phyloP scores from a whole-genome alignment of 768 basidiomycete genomes.

The Panaeolus papilionaceus region DNA sequence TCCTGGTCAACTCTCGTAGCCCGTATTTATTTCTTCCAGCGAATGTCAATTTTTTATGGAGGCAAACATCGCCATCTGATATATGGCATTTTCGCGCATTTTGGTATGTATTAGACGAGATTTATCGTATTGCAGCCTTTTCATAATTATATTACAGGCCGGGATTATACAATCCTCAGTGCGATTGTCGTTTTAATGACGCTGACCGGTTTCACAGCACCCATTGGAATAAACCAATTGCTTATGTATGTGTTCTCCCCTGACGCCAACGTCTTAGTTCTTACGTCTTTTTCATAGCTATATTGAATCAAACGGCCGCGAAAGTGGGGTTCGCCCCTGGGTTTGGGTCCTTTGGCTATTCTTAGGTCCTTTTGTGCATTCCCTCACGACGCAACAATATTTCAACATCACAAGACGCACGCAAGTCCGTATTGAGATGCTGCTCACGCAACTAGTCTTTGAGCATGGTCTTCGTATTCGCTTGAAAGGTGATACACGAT shows the following conservation, averaged over 20 bases:
- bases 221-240: slow-evolving; percentile 46
- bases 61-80: slow-evolving; percentile 50
- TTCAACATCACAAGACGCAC: slow-evolving; percentile 53
- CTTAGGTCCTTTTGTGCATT: slow-evolving; percentile 48
- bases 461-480: slow-evolving; percentile 64
- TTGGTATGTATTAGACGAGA: slow-evolving; percentile 19
- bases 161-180: slow-evolving; percentile 38
- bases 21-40: slow-evolving; percentile 26
- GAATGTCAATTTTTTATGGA: slow-evolving; percentile 45
- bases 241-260: slow-evolving; percentile 33
- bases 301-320: slow-evolving; percentile 58
- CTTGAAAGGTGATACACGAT: slow-evolving; percentile 50
- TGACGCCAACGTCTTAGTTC: not conserved
- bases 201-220: slow-evolving; percentile 38
- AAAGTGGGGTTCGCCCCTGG: slow-evolving; percentile 63
- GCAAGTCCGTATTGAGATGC: slow-evolving; percentile 43
- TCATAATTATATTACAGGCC: slow-evolving; percentile 23
- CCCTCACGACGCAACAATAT: slow-evolving; percentile 60
- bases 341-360: slow-evolving; percentile 67
- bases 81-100: slow-evolving; percentile 50
- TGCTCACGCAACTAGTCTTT: slow-evolving; percentile 48
- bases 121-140: not conserved
- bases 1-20: slow-evolving; percentile 19
- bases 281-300: slow-evolving; percentile 43
- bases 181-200: slow-evolving; percentile 35